phyloP scores from a whole-genome alignment of 352 stramenopile species.

The Globisporangium lucens region DNA sequence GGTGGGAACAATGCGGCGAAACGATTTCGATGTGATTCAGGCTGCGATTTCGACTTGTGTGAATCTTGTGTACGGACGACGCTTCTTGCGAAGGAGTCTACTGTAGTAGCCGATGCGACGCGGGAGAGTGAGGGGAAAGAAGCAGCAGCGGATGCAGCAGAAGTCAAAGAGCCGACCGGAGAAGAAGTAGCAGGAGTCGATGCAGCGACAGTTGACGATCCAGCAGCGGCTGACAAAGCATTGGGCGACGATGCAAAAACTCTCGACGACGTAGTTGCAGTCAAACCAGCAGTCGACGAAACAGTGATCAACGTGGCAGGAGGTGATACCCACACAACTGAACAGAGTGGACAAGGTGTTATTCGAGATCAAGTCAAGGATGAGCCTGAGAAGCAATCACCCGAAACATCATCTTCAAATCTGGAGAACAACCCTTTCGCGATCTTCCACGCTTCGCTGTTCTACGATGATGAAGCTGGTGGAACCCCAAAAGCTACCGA shows the following conservation, averaged over 20 bases:
- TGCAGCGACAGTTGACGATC: background rate
- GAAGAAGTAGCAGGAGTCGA: background rate
- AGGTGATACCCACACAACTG: background rate
- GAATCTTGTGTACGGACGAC: slow-evolving; percentile 50
- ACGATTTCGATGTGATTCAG: slow-evolving; percentile 57
- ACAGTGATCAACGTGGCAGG: background rate
- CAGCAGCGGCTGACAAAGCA: too few relatives aligned
- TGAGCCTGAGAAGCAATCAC: slow-evolving; percentile 4
- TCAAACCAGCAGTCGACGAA: background rate
- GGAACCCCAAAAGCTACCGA: slow-evolving; percentile 17
- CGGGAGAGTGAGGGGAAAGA: slow-evolving; percentile 3
- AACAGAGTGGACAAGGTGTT: background rate
- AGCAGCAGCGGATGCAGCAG: slow-evolving; percentile 5
- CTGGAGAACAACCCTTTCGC: slow-evolving; percentile 32
- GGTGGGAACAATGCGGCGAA: slow-evolving; percentile 51
- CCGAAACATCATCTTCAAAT: slow-evolving; percentile 1
- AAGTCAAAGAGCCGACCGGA: background rate
- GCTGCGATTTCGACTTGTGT: slow-evolving; percentile 79
- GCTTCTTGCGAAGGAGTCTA: slow-evolving; percentile 26
- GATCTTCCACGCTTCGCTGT: slow-evolving; percentile 31
- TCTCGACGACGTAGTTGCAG: too few relatives aligned
- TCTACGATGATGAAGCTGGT: slow-evolving; percentile 22
- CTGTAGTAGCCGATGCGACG: slow-evolving; percentile 1
- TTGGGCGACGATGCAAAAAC: too few relatives aligned
- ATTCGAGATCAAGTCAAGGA: background rate